Evolutionary conservation across 441 rosid genomes (phyloP), one percentile per base, ranked within the genome.

Genomic region (Viola pubescens): DNA sequence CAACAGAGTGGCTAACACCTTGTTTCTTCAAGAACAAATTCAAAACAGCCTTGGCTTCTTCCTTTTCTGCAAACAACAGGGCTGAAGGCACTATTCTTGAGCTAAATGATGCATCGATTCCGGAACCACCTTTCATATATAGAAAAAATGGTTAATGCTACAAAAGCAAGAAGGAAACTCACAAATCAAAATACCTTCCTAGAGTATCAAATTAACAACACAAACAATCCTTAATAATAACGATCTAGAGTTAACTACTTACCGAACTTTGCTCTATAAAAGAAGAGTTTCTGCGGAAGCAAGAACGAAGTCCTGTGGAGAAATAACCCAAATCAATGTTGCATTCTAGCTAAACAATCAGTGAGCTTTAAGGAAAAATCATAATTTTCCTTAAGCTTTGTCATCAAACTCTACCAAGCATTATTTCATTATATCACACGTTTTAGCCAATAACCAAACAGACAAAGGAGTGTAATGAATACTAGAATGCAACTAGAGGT

Each of bases 21-120:
- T 77, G 85, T 37, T 84, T 85, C 80, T 85, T 87, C 79, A 90
- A 71, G 85, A 90, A 85, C 53, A 90, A 78, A 12, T 79, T 82
- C 68, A 90, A 69, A 46, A 90, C 88, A 49, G 94, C 97, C 82
- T 84, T 90, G 44, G 95, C 89, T 83, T 89, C 97, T 75, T 90
- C 97, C 70, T 79, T 87, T 81, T 90, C 97, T 6, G 91, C 88
- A n/a, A 85, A 81, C 64, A 90, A 61, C n/a, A 87, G 67, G 58
- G 78, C 73, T 39, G 85, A 76, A 59, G 91, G 72, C 48, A 86
- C 81, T 54, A 73, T 73, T 66, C 81, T 75, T 34, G 77, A 42
- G 56, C 78, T 70, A 62, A 70, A 76, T 62, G 85, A 72, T 43
- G 79, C 86, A 70, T 85, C 85, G 56, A 80, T 58, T 64, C 73